These are phyloP conservation scores for Sporisorium sorghi DNA, from an alignment of 1,284 basidiomycete genomes.

Conservation along the genomic window DNA sequence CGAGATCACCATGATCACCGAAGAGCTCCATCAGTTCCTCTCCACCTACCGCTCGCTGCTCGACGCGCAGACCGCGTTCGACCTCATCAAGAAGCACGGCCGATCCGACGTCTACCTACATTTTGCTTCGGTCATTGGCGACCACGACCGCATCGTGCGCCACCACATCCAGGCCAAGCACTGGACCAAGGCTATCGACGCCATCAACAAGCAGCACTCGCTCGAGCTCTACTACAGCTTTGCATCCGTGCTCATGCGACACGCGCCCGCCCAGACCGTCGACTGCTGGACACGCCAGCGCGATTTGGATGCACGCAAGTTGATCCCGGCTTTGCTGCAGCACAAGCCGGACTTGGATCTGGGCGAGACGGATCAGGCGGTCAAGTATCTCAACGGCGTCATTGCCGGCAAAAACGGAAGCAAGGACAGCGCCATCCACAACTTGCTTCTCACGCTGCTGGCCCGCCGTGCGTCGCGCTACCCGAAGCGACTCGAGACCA, in stretches of 20 bases:
- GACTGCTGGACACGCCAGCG: slow-evolving; percentile 90
- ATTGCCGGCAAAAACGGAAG: slow-evolving; percentile 83
- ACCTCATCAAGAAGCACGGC: slow-evolving; percentile 91
- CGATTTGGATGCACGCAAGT: slow-evolving; percentile 81
- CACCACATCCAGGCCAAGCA: slow-evolving; percentile 91
- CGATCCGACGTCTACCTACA: slow-evolving; percentile 91
- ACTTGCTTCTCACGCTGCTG: slow-evolving; percentile 89
- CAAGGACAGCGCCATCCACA: slow-evolving; percentile 89
- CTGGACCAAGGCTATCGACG: slow-evolving; percentile 89
- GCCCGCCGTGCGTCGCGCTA: slow-evolving; percentile 69
- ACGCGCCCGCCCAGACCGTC: slow-evolving; percentile 87
- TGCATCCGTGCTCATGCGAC: slow-evolving; percentile 85
- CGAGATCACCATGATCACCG: slow-evolving; percentile 86
- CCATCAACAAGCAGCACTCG: slow-evolving; percentile 79
- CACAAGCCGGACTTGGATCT: slow-evolving; percentile 73
- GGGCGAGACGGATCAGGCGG: slow-evolving; percentile 77
- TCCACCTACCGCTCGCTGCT: slow-evolving; percentile 81
- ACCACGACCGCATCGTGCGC: slow-evolving; percentile 86
- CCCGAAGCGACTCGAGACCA: slow-evolving; percentile 71
- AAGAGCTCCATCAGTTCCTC: slow-evolving; percentile 90
- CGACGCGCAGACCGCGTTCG: slow-evolving; percentile 86
- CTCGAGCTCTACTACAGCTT: slow-evolving; percentile 94
- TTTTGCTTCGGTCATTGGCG: slow-evolving; percentile 85
- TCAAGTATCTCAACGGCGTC: slow-evolving; percentile 83
- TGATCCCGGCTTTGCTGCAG: slow-evolving; percentile 89